Conservation (phyloP, 2,329 filamentous ascomycete genomes). For the Botrytis paeoniae region DNA sequence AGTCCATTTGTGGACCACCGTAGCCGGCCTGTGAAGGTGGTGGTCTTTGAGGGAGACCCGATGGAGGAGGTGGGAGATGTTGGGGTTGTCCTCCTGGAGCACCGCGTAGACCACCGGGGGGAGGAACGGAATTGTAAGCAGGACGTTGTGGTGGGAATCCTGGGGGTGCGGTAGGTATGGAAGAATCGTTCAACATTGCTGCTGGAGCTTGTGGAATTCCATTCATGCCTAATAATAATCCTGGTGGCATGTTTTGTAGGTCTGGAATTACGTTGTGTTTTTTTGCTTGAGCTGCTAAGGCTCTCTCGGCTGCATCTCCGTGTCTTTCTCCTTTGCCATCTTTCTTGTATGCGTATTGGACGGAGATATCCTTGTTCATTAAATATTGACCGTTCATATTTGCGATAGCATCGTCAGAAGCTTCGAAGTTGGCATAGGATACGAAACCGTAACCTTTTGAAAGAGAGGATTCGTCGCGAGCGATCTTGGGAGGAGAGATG, state of each 20-base stretch:
- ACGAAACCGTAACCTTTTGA: constrained; percentile 97
- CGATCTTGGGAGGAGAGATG: constrained; percentile 82
- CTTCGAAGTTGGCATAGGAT: constrained; percentile 88
- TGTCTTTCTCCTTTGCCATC: constrained; percentile 96
- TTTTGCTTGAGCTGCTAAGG: constrained; percentile 87
- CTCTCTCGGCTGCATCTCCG: constrained; percentile 88
- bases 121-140: constrained; percentile 35
- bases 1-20: constrained; percentile 57
- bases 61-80: constrained; percentile 52
- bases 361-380: constrained; percentile 93
- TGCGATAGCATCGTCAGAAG: constrained; percentile 83
- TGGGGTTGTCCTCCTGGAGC: constrained; percentile 42
- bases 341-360: constrained; percentile 99
- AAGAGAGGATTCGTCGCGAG: constrained; percentile 81
- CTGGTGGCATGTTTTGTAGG: constrained; percentile 40
- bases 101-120: constrained; percentile 37
- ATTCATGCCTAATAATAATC: constrained; percentile 40
- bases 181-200: constrained; percentile 39
- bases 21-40: constrained; percentile 66
- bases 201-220: constrained; percentile 42
- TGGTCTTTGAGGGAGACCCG: constrained; percentile 61
- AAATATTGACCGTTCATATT: constrained; percentile 97
- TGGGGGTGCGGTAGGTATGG: constrained; percentile 27
- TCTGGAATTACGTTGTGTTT: constrained; percentile 89
- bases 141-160: constrained; percentile 31